A percentile compares a stretch with the other conserved stretches of the same genome.
phyloP scores from a whole-genome alignment of 257 asterid species.

The Ocimum tenuiflorum region DNA sequence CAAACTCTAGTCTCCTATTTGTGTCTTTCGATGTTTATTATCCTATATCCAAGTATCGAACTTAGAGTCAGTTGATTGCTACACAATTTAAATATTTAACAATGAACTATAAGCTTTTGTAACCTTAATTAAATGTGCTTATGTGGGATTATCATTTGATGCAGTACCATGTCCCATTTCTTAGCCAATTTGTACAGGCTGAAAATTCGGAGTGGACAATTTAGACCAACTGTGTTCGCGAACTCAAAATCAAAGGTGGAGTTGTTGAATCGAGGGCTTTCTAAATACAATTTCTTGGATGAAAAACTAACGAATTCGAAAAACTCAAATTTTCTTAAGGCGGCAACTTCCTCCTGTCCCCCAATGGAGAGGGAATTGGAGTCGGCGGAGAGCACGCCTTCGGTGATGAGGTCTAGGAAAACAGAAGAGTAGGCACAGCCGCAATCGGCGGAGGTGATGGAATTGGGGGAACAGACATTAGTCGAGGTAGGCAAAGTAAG shows the following conservation, averaged over 20 bases:
- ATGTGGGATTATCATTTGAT: too few species aligned
- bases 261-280: constrained; percentile 16
- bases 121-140: too few species aligned
- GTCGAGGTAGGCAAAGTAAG: constrained; percentile 43
- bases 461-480: constrained; percentile 30
- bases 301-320: constrained; percentile 33
- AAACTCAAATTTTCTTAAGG: constrained; percentile 44
- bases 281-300: constrained; percentile 25
- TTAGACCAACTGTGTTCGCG: constrained; percentile 32
- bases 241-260: constrained; percentile 45
- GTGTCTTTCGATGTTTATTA: too few species aligned
- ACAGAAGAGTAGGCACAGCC: constrained; percentile 35
- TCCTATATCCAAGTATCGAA: too few species aligned
- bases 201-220: too few species aligned
- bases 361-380: constrained; percentile 47
- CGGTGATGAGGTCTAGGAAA: constrained; percentile 41
- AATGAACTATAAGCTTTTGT: too few species aligned
- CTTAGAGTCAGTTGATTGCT: too few species aligned
- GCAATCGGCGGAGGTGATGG: background rate
- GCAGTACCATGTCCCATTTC: too few species aligned
- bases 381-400: constrained; percentile 33
- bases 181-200: too few species aligned
- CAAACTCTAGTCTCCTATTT: too few species aligned
- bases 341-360: constrained; percentile 32
- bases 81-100: too few species aligned